phyloP scores from a whole-genome alignment of 1,284 basidiomycete genomes.

The Rhodotorula sp. region DNA sequence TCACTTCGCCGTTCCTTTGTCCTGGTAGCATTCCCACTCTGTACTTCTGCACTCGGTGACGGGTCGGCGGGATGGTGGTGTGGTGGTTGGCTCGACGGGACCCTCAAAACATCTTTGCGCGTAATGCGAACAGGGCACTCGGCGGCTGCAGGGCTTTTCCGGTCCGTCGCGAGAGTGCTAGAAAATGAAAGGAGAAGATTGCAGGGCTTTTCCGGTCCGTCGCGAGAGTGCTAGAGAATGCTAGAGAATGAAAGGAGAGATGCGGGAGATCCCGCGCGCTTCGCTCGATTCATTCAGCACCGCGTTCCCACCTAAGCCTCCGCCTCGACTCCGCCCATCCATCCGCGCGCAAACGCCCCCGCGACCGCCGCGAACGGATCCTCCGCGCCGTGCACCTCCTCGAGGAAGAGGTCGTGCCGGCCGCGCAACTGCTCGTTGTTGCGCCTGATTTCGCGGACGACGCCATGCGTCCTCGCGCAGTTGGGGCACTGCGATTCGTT shows the following conservation, averaged over 20 bases:
- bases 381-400: slow-evolving; percentile 72
- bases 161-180: no score
- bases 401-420: slow-evolving; percentile 84
- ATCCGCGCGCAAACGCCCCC: slow-evolving; percentile 64
- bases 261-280: no score
- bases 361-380: slow-evolving; percentile 79
- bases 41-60: not conserved
- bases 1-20: not conserved
- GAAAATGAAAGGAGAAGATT: no score
- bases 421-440: slow-evolving; percentile 80
- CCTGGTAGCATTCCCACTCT: not conserved
- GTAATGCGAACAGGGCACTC: no score
- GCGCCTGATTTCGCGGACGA: slow-evolving; percentile 80
- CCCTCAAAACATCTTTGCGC: no score
- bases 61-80: not conserved
- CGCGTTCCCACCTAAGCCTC: not conserved
- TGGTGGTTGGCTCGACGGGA: not conserved
- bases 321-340: not conserved
- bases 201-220: no score
- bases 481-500: slow-evolving; percentile 80
- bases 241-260: no score
- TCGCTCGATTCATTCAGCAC: not conserved
- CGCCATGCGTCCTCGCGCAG: slow-evolving; percentile 81
- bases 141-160: no score
- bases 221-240: no score